A percentile compares a stretch with the other conserved stretches of the same genome.
These are phyloP conservation scores for Colletotrichum endophyticum DNA, from an alignment of 2,329 filamentous ascomycete species.

Conservation along the genomic window DNA sequence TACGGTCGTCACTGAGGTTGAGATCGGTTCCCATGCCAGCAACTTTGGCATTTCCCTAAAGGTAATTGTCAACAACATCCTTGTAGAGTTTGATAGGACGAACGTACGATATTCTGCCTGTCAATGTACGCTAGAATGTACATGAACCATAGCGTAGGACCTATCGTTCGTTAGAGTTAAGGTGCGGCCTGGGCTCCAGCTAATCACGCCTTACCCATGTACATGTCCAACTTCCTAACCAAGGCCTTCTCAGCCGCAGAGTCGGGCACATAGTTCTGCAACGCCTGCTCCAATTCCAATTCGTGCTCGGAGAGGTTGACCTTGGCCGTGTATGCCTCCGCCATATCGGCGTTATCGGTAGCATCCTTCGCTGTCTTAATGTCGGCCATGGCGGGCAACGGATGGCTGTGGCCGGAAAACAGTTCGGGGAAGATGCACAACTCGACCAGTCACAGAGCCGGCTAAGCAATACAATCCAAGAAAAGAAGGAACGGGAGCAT, in stretches of 20 bases:
- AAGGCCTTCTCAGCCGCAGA: constrained; percentile 22
- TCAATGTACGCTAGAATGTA: constrained; percentile 35
- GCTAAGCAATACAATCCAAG: background rate
- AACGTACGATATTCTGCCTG: constrained; percentile 17
- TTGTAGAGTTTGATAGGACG: background rate
- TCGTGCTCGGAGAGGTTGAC: background rate
- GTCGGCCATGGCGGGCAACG: background rate
- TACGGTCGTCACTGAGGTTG: constrained; percentile 39
- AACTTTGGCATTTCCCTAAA: constrained; percentile 51
- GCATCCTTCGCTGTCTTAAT: background rate
- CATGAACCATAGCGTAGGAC: constrained; percentile 33
- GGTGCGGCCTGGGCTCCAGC: too few relatives aligned
- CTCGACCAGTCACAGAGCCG: background rate
- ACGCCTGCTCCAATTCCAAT: background rate
- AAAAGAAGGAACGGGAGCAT: background rate
- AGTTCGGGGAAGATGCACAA: background rate
- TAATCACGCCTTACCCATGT: constrained; percentile 17
- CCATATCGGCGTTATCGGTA: background rate
- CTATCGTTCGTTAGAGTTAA: background rate
- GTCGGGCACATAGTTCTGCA: constrained; percentile 12
- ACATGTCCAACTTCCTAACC: constrained; percentile 32
- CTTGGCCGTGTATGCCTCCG: background rate
- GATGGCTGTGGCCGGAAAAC: background rate
- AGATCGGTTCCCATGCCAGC: constrained; percentile 53
- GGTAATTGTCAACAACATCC: background rate